Evolutionary conservation across 2,329 filamentous ascomycete species (phyloP).

Genomic region (Nannizziopsis arthrosporioides): DNA sequence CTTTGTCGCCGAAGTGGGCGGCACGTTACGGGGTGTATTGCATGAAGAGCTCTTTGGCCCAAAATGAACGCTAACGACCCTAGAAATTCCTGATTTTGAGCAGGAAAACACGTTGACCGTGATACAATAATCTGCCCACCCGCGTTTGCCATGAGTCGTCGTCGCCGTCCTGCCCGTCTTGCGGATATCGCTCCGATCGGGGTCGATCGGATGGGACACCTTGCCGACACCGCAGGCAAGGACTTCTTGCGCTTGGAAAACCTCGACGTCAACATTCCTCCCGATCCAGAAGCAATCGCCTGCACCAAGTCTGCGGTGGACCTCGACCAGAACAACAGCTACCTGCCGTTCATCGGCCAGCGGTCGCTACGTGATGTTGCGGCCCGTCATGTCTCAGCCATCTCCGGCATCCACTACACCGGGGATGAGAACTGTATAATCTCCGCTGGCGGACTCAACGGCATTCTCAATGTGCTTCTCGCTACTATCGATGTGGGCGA

Average conservation of each 20-base stretch:
- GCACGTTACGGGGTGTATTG: no score
- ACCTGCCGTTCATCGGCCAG: constrained; percentile 8
- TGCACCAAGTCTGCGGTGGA: not conserved
- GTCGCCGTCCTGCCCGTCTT: constrained; percentile 1
- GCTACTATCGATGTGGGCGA: constrained; percentile 8
- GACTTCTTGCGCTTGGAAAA: constrained; percentile 8
- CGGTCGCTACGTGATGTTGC: constrained; percentile 3
- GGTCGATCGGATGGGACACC: constrained; percentile 9
- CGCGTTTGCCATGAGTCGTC: not conserved
- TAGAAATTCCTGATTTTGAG: no score
- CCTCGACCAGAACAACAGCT: constrained; percentile 7
- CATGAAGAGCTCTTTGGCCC: no score
- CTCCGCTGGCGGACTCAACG: constrained; percentile 4
- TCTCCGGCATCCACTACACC: constrained; percentile 2
- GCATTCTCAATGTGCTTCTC: constrained; percentile 9
- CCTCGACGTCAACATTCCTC: constrained; percentile 9
- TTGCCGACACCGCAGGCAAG: not conserved
- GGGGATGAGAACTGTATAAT: constrained; percentile 6
- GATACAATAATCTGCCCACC: not conserved
- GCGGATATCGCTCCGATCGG: constrained; percentile 8
- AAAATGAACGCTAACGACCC: no score
- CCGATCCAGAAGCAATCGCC: constrained; percentile 7
- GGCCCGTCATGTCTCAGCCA: constrained; percentile 3
- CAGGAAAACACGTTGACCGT: not conserved
- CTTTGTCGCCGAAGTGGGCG: no score